Conservation (phyloP, 148 eudicot genomes). For the Selenicereus undatus region DNA sequence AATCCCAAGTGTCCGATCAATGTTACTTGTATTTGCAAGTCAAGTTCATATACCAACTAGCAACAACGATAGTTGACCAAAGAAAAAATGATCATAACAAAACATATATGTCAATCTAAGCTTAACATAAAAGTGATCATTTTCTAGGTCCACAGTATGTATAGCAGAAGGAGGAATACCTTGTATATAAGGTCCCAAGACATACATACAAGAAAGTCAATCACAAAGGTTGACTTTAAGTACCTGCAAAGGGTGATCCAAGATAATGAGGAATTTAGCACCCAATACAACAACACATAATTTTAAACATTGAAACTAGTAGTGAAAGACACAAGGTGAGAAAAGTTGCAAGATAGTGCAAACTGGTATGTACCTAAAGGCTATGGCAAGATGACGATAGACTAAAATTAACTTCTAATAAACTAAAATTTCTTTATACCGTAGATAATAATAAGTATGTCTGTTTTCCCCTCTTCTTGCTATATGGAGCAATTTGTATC, state of each 20-base stretch:
- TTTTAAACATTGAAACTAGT: background rate
- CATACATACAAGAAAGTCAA: slow-evolving; percentile 77
- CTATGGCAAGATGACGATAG: slow-evolving; percentile 54
- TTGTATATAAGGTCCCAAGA: slow-evolving; percentile 91
- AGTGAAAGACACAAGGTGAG: background rate
- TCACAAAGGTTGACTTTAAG: slow-evolving; percentile 67
- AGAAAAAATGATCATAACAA: too few relatives aligned
- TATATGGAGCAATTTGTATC: too few relatives aligned
- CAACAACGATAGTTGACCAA: too few relatives aligned
- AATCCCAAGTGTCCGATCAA: background rate
- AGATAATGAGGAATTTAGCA: background rate
- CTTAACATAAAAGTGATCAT: too few relatives aligned
- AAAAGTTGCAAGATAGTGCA: background rate
- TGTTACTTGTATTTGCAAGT: background rate
- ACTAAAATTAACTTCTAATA: too few relatives aligned
- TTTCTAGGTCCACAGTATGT: too few relatives aligned
- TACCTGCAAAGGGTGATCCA: slow-evolving; percentile 46
- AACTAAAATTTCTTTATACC: too few relatives aligned
- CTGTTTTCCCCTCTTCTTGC: too few relatives aligned
- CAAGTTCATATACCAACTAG: background rate
- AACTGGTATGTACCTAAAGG: slow-evolving; percentile 42
- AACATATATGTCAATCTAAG: too few relatives aligned
- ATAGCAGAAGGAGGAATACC: slow-evolving; percentile 36
- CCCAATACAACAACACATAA: background rate
- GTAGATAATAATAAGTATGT: too few relatives aligned